Base-by-base conservation (phyloP, 495 filamentous ascomycete species). In the Penicillium ucsense region DNA sequence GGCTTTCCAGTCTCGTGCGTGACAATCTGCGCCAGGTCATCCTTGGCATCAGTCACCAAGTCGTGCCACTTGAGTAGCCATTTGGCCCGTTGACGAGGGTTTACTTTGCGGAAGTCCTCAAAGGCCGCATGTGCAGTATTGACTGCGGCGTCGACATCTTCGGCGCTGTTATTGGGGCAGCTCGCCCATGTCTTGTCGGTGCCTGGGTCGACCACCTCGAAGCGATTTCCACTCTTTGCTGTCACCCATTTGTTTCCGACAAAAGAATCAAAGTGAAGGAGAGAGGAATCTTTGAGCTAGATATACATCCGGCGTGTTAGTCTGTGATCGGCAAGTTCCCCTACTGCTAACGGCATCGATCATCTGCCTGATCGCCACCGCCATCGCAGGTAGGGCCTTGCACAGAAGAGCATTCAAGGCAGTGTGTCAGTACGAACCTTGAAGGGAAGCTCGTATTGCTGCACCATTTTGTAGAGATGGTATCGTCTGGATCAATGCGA, bases 151-250 rank as follows among this genome's bases (percentile, higher is more conserved):
- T 80, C 70, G 31, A 85, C 81, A 59, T 87, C 84, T 28, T 78
- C 73, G 29, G 71, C 69, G 27, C 69, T 66, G 63, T 75, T 81
- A 54, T 72, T 71, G 27, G 84, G 80, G 48, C 78, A 81, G 48
- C 77, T 78, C 33, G 81, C 79, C 75, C 81, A 88, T 8, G 77
- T 56, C 43, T 77, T 66, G 48, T 79, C 76, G 42, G 71, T 83
- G 39, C 83, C 84, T 11, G 84, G 84, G 55, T 88, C 80, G 20
- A 83, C 60, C 28, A 87, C 76, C 53, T 85, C 81, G 48, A 87
- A 87, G 27, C 78, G 70, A 48, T 80, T 71, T 12, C 79, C 80
- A 11, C 73, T 82, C 59, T 77, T 79, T 5, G 81, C 70, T 46
- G 73, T 70, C 12, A 81, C 64, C 83, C 82, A 86, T 61, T 81